Base-by-base conservation (phyloP, 192 early-diverging fungal species). In the Entomortierella parvispora region DNA sequence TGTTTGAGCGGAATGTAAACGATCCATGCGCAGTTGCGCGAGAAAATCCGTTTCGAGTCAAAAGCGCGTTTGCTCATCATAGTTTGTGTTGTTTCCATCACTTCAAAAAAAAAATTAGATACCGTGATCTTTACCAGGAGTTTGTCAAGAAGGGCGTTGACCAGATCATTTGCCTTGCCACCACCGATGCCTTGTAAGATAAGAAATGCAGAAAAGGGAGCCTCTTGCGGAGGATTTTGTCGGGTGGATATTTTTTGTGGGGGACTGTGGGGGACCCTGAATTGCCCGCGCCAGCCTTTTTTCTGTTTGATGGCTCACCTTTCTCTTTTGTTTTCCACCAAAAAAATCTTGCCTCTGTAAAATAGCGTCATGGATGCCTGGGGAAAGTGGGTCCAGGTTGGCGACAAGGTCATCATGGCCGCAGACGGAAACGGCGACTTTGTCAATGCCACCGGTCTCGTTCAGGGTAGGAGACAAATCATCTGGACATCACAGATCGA, bases 351-450 rank as follows among this genome's bases (percentile, higher is more conserved):
- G 29, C 26, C n/a, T n/a, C n/a, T n/a, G n/a, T 32, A 23, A 34
- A 56, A 49, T 43, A 77, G 74, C 52, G 82, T 84, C 40, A 87
- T 86, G 85, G 80, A 82, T 59, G 85, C 85, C 20, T 86, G 83
- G 79, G 85, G 81, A 43, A 86, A 86, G 67, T 75, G 80, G 60
- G 61, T 60, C 4, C 63, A 81, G n/a, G 58, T 71, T 37, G 65
- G 57, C 25, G 84, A 84, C 62, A 86, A 90, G 70, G 77, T 90
- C 31, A 77, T 86, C 58, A 91, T 94, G 90, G 87, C 90, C 58
- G 89, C 90, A 33, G 93, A 94, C 69, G 92, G 89, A 40, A 91
- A 89, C 74, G 89, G 84, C 58, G 85, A 85, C 20, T 91, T 92
- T 43, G 83, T 85, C 25, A 76, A 75, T 25, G 87, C 88, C n/a